Evolutionary conservation across 441 rosid genomes (phyloP).

Genomic region (Aquilaria agallochum): DNA sequence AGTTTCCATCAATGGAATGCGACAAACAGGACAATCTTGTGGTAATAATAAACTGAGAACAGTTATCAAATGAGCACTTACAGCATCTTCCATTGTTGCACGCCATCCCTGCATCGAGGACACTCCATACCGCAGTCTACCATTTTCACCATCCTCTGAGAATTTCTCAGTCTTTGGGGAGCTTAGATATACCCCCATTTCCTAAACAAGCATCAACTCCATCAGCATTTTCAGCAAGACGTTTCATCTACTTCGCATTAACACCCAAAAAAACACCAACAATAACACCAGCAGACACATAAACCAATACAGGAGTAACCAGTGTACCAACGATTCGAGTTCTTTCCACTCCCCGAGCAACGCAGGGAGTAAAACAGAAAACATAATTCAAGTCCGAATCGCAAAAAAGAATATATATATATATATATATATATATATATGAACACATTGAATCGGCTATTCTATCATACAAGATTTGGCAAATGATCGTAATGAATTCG

Average conservation of each 20-base stretch:
- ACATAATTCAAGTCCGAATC: too few species aligned
- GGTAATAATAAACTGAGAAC: too few species aligned
- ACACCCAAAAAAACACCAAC: not conserved
- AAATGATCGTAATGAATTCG: too few species aligned
- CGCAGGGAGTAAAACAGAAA: too few species aligned
- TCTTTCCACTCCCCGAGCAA: too few species aligned
- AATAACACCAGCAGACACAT: not conserved
- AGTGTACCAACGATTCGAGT: not conserved
- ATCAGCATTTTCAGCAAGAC: not conserved
- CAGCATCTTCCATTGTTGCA: slow-evolving; percentile 70
- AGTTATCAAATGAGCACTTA: slow-evolving; percentile 18
- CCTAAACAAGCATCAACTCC: slow-evolving; percentile 7
- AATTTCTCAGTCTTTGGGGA: slow-evolving; percentile 60
- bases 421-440: too few species aligned
- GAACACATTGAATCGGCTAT: too few species aligned
- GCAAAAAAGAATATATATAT: too few species aligned
- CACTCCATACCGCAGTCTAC: slow-evolving; percentile 41
- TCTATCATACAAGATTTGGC: too few species aligned
- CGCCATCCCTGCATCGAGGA: slow-evolving; percentile 80
- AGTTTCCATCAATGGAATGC: too few species aligned
- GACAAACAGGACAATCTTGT: too few species aligned
- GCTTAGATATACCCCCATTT: slow-evolving; percentile 65
- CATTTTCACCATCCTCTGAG: slow-evolving; percentile 58
- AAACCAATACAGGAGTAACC: not conserved
- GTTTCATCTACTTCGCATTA: not conserved